Conservation (phyloP, 139 green algal species). For the Deuterostichococcus epilithicus region DNA sequence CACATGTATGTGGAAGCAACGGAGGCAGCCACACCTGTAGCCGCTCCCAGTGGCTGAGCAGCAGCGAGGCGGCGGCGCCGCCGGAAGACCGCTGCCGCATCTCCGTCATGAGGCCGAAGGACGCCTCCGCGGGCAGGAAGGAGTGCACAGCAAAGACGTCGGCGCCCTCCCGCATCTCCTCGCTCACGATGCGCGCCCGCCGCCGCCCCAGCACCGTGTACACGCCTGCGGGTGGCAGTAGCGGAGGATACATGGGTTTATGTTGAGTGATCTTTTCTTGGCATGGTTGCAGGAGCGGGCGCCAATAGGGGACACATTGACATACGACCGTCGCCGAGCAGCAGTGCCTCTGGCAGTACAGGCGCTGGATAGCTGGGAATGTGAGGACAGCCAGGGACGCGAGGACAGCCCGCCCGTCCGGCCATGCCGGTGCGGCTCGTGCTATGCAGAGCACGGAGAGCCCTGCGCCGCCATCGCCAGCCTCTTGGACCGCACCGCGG, state of each 20-base stretch:
- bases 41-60: conserved; percentile 94
- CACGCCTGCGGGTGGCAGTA: conserved; percentile 46
- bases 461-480: too few species aligned
- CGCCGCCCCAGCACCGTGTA: conserved; percentile 85
- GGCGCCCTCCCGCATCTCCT: conserved; percentile 95
- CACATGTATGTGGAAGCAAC: not conserved
- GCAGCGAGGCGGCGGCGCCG: conserved; percentile 76
- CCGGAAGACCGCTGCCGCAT: conserved; percentile 79
- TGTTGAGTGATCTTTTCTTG: too few species aligned
- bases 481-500: too few species aligned
- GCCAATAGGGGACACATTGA: too few species aligned
- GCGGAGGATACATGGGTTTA: not conserved
- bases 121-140: conserved; percentile 86
- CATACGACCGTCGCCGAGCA: too few species aligned
- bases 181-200: conserved; percentile 72
- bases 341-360: too few species aligned
- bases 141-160: conserved; percentile 80
- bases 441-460: too few species aligned
- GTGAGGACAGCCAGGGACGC: too few species aligned
- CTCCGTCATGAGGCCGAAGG: conserved; percentile 95
- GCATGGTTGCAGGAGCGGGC: too few species aligned
- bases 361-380: too few species aligned
- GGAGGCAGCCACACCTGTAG: conserved; percentile 48
- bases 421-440: too few species aligned
- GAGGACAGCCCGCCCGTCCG: too few species aligned